Evolutionary conservation across 2,329 filamentous ascomycete genomes (phyloP).

Genomic region (Epichloe aotearoae): DNA sequence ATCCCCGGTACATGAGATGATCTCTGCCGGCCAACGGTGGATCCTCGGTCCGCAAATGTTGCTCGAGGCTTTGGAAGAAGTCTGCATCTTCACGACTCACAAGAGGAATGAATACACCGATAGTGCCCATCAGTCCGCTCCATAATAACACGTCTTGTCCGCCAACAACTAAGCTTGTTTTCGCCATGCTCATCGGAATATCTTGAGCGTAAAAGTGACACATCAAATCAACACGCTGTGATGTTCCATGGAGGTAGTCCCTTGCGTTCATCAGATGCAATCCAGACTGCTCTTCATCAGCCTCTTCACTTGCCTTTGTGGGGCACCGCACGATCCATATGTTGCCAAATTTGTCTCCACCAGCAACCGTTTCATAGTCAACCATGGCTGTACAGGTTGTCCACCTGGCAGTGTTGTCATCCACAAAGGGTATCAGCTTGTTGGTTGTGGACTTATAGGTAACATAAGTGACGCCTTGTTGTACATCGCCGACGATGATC

Average conservation of each 20-base stretch:
- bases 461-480: constrained; percentile 81
- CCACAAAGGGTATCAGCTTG: constrained; percentile 81
- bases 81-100: constrained; percentile 85
- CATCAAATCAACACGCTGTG: constrained; percentile 73
- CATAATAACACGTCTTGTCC: constrained; percentile 86
- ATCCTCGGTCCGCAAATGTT: constrained; percentile 75
- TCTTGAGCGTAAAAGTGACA: constrained; percentile 86
- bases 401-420: constrained; percentile 83
- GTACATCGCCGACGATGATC: constrained; percentile 83
- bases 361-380: constrained; percentile 90
- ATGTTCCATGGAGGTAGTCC: constrained; percentile 77
- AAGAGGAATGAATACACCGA: constrained; percentile 89
- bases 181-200: constrained; percentile 79
- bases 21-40: constrained; percentile 82
- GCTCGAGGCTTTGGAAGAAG: constrained; percentile 92
- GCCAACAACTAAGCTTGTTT: constrained; percentile 79
- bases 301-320: constrained; percentile 71
- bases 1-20: constrained; percentile 88
- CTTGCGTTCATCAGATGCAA: constrained; percentile 85
- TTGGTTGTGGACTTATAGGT: constrained; percentile 91
- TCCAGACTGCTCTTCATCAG: constrained; percentile 83
- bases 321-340: constrained; percentile 86
- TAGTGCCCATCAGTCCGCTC: constrained; percentile 87
- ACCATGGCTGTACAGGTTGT: constrained; percentile 87
- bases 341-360: constrained; percentile 96